Evolutionary conservation across 108 stramenopile species (phyloP), one percentile per base, ranked within the genome.

Genomic region (Nitzschia sp.): DNA sequence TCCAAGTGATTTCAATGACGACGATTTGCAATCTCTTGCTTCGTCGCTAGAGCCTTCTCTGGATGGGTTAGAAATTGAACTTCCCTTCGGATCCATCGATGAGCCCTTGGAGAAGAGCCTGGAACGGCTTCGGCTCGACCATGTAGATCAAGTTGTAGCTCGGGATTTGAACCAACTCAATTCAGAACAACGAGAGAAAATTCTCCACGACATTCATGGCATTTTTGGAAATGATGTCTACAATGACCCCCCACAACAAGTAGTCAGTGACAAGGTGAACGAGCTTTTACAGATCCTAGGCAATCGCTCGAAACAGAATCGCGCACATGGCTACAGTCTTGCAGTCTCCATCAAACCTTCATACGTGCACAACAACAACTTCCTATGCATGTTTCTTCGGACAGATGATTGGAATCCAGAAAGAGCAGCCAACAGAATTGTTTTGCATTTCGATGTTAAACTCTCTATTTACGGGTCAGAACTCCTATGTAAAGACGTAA

Each of bases 381-480:
- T 77, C 53, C 55, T 51, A 10, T 34, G 70, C 17, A 41, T 40
- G 12, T 77, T 77, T 38, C 26, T 77, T 8, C 55, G 69, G 51
- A 21, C 64, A 2, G 64, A 65, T 37, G 37, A 40, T 8, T 77
- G 59, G 40, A 41, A 77, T 65, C 51, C 55, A 3, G 19, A 8
- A n/a, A 42, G 26, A 19, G 76, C 76, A 24, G 76, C 76, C 6
- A 11, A 21, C 7, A 54, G 64, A 17, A 66, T 77, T 14, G 38
- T 77, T 11, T 19, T 25, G 12, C 60, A 54, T 51, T 57, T 70
- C 11, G 69, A 70, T 15, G 10, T 65, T 9, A 48, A 64, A 12
- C 1, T 53, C 7, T 62, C 62, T 24, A 10, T 70, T 15, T 77
- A 70, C 59, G 76, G 76, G 7, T 8, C 42, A n/a, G 56, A 51